Base-by-base conservation (phyloP, 805 yeast genomes). In the Pichia occidentalis region DNA sequence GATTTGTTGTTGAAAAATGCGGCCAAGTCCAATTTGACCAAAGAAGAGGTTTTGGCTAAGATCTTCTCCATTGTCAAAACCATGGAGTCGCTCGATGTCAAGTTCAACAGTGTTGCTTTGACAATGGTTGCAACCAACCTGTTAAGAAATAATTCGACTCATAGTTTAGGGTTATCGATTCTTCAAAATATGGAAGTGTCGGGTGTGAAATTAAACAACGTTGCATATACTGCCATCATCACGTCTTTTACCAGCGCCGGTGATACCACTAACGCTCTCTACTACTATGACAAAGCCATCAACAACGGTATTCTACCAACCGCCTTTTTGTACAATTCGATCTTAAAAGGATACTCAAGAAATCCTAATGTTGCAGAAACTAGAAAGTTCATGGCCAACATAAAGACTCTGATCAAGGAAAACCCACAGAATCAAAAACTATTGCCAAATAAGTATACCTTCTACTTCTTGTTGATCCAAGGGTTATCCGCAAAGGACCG, bases 51-150 rank as follows among this genome's bases (percentile, higher is more conserved):
- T 18, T 52, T 73, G 19, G 57, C 57, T 8, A 44, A 48, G 21
- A 31, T 60, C 12, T 30, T 37, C 10, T 14, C 43, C 4, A 29
- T 54, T 13, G 24, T 77, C 27, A 42, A 52, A 1, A 65, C 65
- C 16, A 67, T 80, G 67, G 48, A 50, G 30, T 43, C 50, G 17
- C 53, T 52, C 14, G 65, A 63, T 2, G 48, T 73, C 41, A 47
- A 52, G 24, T 46, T 54, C 8, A 77, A 70, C 49, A 59, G 63
- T 24, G 63, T 60, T 37, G 71, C 82, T 20, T 55, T 68, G 39
- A 65, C 79, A 7, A 60, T 76, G 9, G 60, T 82, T 24, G 61
- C 80, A 40, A 71, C 68, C 37, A 77, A 77, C 11, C 63, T 80
- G 42, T 61, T 70, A 41, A 65, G 65, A 47, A 65, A 67, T 36